phyloP scores from a whole-genome alignment of 2,329 filamentous ascomycete species.

The Aspergillus versicolor region DNA sequence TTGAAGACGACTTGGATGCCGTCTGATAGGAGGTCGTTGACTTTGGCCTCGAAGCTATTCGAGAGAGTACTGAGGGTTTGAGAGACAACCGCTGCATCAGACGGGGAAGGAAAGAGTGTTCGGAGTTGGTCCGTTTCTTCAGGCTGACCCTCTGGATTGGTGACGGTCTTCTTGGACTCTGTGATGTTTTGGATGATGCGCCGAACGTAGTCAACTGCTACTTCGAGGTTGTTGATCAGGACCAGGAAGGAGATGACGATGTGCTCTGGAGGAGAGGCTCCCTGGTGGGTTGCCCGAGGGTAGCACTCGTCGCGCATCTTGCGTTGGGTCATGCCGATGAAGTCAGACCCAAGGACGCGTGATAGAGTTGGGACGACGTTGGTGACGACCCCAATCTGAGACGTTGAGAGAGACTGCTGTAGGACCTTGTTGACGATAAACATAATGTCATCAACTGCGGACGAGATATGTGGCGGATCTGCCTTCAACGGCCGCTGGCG shows the following conservation, averaged over 20 bases:
- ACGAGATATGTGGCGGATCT: slow-evolving; percentile 87
- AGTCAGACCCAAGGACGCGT: slow-evolving; percentile 81
- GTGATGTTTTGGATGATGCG: slow-evolving; percentile 77
- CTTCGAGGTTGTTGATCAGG: slow-evolving; percentile 91
- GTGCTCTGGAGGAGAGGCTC: slow-evolving; percentile 80
- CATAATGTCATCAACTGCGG: slow-evolving; percentile 97
- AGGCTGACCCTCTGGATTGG: slow-evolving; percentile 17
- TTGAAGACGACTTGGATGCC: slow-evolving; percentile 83
- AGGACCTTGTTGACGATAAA: slow-evolving; percentile 95
- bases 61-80: slow-evolving; percentile 68
- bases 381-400: slow-evolving; percentile 73
- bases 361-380: slow-evolving; percentile 76
- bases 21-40: slow-evolving; percentile 77
- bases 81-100: slow-evolving; percentile 69
- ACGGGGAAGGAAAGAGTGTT: slow-evolving; percentile 75
- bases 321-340: slow-evolving; percentile 93
- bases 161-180: slow-evolving; percentile 30
- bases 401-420: slow-evolving; percentile 81
- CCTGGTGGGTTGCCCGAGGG: slow-evolving; percentile 74
- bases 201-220: slow-evolving; percentile 84
- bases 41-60: slow-evolving; percentile 71
- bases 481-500: slow-evolving; percentile 68
- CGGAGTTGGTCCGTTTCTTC: slow-evolving; percentile 44
- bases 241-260: slow-evolving; percentile 87
- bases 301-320: slow-evolving; percentile 98